A percentile compares a stretch with the other conserved stretches of the same genome.
These are phyloP conservation scores for Trichoderma citrinoviride DNA, from an alignment of 2,329 filamentous ascomycete genomes.

Conservation along the genomic window DNA sequence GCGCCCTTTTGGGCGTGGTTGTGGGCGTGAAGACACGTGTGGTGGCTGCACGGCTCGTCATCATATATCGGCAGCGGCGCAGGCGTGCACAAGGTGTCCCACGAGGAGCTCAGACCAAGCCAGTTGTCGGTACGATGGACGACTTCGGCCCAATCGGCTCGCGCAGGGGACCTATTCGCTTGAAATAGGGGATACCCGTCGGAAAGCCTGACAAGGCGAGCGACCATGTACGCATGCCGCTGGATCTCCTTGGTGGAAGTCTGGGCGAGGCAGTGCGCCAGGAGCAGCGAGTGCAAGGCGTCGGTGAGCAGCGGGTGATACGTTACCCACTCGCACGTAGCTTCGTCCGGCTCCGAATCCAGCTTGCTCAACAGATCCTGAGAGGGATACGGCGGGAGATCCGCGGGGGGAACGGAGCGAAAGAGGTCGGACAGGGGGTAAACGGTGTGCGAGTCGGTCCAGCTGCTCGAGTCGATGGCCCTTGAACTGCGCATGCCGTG, in stretches of 20 bases:
- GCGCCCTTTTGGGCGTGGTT: slow-evolving; percentile 22
- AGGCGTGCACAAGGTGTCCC: slow-evolving; percentile 69
- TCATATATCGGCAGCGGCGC: slow-evolving; percentile 47
- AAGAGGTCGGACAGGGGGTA: slow-evolving; percentile 64
- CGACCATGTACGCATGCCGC: slow-evolving; percentile 79
- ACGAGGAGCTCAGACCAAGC: slow-evolving; percentile 62
- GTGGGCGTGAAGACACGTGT: not conserved
- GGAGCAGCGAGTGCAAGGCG: slow-evolving; percentile 71
- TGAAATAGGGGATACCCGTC: slow-evolving; percentile 83
- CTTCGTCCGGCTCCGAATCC: slow-evolving; percentile 24
- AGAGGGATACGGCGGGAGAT: slow-evolving; percentile 65
- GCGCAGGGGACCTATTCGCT: slow-evolving; percentile 65
- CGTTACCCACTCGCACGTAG: slow-evolving; percentile 46
- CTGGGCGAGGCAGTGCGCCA: slow-evolving; percentile 76
- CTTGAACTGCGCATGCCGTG: slow-evolving; percentile 46
- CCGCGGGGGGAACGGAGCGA: slow-evolving; percentile 60
- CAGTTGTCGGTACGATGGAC: slow-evolving; percentile 66
- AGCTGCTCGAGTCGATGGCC: slow-evolving; percentile 32
- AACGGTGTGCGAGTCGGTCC: slow-evolving; percentile 37
- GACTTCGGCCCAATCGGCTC: slow-evolving; percentile 78
- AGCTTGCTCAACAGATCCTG: slow-evolving; percentile 35
- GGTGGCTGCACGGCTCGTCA: not conserved
- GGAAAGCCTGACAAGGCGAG: slow-evolving; percentile 67
- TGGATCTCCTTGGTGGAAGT: slow-evolving; percentile 74
- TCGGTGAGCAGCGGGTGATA: slow-evolving; percentile 80